Evolutionary conservation across 2,329 filamentous ascomycete species (phyloP), one percentile per base, ranked within the genome.

Genomic region (Lachnellula arida): DNA sequence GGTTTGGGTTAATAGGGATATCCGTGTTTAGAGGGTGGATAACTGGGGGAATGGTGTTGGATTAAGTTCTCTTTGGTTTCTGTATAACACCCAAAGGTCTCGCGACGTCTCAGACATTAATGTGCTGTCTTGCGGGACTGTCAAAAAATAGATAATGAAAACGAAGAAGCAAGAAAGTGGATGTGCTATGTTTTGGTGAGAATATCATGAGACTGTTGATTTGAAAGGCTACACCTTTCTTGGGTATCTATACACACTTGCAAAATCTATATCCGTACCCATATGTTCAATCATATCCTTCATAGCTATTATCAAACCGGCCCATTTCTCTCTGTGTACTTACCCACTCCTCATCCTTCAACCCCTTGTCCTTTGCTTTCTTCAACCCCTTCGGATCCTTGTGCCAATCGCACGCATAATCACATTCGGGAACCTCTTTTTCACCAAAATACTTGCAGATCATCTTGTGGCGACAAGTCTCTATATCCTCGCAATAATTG

Each of bases 371-470:
- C 65, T 85, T 86, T 53, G 84, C 77, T 64, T 71, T 78, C 65
- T 80, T 79, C 58, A 91, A 70, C 15, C 75, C 79, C 40, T 74
- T 71, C 0, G 77, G 67, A 66, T 91, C 86, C 71, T 91, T 91
- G 68, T 90, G 88, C 75, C 83, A 88, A 69, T 92, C 88, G 66
- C 88, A 92, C 2, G 88, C 88, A 74, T 81, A 88, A 62, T 90
- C 83, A 65, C 88, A 92, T 19, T 75, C 75, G 2, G 83, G 81
- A 12, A 73, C 70, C 44, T 74, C 68, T 15, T 69, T 71, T 68
- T 93, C 89, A 2, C 87, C 88, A 73, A 94, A 96, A 68, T 94
- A 93, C 49, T 79, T 78, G 61, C 83, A 86, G 54, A 96, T 90
- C 23, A 86, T 71, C 48, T 81, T 79, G 67, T 97, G 93, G 48